These are phyloP conservation scores for Artomyces pyxidatus DNA, from an alignment of 768 basidiomycete genomes.

Conservation along the genomic window DNA sequence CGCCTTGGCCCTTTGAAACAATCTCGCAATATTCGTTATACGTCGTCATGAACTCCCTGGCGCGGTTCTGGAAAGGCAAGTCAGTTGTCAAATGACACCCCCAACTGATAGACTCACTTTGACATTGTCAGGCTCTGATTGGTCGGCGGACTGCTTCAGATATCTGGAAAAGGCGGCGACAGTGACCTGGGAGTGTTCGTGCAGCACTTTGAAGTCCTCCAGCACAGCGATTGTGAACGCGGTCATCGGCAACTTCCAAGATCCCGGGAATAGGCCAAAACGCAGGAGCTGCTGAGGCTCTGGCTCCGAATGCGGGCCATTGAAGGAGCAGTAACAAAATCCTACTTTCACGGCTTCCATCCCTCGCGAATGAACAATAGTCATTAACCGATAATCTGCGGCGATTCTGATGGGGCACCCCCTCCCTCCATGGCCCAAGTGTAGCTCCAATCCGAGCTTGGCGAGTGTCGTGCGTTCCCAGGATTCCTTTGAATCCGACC, in stretches of 20 bases:
- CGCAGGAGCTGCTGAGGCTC: not conserved
- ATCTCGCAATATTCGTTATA: too few species aligned
- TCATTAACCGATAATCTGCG: not conserved
- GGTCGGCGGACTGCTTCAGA: too few species aligned
- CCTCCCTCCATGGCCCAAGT: not conserved
- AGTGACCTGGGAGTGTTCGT: too few species aligned
- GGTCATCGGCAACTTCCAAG: not conserved
- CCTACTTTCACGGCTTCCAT: not conserved
- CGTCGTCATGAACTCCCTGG: too few species aligned
- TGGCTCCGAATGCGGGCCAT: not conserved
- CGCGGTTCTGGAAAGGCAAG: too few species aligned
- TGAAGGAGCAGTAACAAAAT: not conserved
- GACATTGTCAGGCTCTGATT: too few species aligned
- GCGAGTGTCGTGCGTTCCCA: not conserved
- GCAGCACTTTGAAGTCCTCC: not conserved
- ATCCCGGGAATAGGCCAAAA: not conserved
- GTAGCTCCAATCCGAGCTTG: not conserved
- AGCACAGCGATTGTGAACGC: not conserved
- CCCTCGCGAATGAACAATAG: not conserved
- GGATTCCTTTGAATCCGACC: not conserved
- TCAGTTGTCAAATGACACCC: too few species aligned
- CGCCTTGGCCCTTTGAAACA: too few species aligned
- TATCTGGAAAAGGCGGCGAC: too few species aligned
- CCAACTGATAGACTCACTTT: too few species aligned
- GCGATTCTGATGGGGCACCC: not conserved